Percentiles rank a stretch among this genome's conserved stretches.
phyloP scores from a whole-genome alignment of 2,329 filamentous ascomycete species.

The Pyrenophora teres region DNA sequence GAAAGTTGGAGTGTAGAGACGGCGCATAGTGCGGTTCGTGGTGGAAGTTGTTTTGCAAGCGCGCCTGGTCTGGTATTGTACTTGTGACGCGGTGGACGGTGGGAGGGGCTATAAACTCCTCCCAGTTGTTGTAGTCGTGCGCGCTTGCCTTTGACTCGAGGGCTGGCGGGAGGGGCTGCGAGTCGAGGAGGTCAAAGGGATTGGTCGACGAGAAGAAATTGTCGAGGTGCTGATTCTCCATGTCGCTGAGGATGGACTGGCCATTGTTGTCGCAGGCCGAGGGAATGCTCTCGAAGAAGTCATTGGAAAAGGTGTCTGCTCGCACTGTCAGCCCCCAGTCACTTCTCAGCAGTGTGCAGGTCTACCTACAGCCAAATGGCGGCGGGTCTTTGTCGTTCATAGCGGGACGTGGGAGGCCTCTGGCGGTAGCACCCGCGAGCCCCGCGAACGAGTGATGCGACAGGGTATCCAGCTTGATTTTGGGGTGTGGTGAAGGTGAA shows the following conservation, averaged over 20 bases:
- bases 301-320: slow-evolving; percentile 35
- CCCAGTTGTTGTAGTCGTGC: slow-evolving; percentile 37
- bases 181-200: slow-evolving; percentile 31
- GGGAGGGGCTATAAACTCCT: slow-evolving; percentile 34
- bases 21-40: slow-evolving; percentile 27
- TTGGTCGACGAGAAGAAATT: slow-evolving; percentile 43
- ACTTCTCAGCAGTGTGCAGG: neutral
- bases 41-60: slow-evolving; percentile 34
- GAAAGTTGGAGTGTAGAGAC: slow-evolving; percentile 17
- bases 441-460: slow-evolving; percentile 28
- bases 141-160: slow-evolving; percentile 29
- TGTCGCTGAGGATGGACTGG: slow-evolving; percentile 40
- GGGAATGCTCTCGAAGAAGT: slow-evolving; percentile 27
- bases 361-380: slow-evolving; percentile 43
- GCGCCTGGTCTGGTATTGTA: slow-evolving; percentile 42
- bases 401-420: slow-evolving; percentile 29
- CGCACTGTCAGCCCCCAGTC: slow-evolving; percentile 9
- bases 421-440: slow-evolving; percentile 33
- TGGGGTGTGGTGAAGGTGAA: neutral
- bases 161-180: slow-evolving; percentile 15
- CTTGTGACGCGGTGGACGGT: slow-evolving; percentile 43
- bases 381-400: slow-evolving; percentile 42
- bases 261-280: slow-evolving; percentile 23
- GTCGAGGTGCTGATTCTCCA: slow-evolving; percentile 36
- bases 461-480: slow-evolving; percentile 32